Percentiles rank a stretch among this genome's conserved stretches.
Evolutionary conservation across 2,329 filamentous ascomycete species (phyloP).

Genomic region (Pseudogymnoascus sp.): DNA sequence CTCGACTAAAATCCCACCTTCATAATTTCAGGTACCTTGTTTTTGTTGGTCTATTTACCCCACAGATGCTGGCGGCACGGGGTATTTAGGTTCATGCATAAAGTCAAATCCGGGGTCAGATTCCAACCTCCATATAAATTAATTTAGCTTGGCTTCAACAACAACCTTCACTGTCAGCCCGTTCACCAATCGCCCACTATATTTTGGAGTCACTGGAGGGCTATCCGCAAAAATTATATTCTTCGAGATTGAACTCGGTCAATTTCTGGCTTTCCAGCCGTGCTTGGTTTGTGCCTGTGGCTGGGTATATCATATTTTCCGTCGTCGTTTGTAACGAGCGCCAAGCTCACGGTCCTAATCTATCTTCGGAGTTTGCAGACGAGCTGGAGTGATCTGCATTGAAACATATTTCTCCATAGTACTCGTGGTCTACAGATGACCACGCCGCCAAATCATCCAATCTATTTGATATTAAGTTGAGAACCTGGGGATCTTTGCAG

Average conservation of each 20-base stretch:
- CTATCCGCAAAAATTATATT: neutral
- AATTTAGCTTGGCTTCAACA: neutral
- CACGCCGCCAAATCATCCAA: neutral
- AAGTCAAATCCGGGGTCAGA: constrained; percentile 1
- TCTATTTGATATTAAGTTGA: constrained; percentile 4
- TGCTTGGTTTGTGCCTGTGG: neutral
- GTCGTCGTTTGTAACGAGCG: neutral
- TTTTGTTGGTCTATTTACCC: neutral
- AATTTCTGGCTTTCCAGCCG: neutral
- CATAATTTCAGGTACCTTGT: neutral
- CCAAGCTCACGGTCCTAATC: neutral
- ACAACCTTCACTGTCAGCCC: neutral
- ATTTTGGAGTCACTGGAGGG: neutral
- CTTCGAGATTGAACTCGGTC: neutral
- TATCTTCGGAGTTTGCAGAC: neutral
- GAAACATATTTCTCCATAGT: neutral
- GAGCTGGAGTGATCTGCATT: neutral
- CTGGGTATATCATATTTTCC: neutral
- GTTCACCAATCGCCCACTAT: neutral
- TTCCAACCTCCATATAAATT: neutral
- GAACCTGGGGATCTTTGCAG: neutral
- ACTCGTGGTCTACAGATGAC: neutral
- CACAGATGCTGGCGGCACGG: neutral
- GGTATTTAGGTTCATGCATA: constrained; percentile 3
- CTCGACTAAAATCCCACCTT: neutral